Percentiles rank a stretch among this genome's conserved stretches.
phyloP scores from a whole-genome alignment of 768 basidiomycete species.

The Boletus barrowsii region DNA sequence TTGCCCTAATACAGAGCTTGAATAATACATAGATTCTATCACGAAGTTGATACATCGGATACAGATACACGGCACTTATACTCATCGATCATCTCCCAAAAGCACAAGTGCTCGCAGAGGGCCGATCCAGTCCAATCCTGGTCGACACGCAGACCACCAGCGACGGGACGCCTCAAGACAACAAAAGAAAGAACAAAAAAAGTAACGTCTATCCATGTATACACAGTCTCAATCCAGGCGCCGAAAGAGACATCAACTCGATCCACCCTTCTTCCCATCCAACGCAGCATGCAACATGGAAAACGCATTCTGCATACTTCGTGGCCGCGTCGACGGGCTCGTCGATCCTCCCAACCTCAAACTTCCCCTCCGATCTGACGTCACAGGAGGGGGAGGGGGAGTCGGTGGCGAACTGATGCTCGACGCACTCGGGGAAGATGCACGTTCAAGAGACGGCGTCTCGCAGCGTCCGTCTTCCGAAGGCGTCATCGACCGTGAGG shows the following conservation, averaged over 20 bases:
- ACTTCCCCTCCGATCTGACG: constrained; percentile 15
- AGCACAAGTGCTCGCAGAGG: too few relatives aligned
- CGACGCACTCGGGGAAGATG: constrained; percentile 24
- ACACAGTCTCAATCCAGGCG: too few relatives aligned
- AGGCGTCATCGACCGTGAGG: constrained; percentile 14
- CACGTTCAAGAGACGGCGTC: constrained; percentile 24
- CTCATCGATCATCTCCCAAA: too few relatives aligned
- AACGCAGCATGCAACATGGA: constrained; percentile 29
- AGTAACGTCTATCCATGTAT: too few relatives aligned
- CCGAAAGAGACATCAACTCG: background rate
- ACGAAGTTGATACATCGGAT: too few relatives aligned
- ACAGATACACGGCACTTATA: too few relatives aligned
- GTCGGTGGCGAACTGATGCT: constrained; percentile 24
- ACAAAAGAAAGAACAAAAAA: too few relatives aligned
- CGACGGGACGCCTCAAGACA: too few relatives aligned
- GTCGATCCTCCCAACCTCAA: constrained; percentile 17
- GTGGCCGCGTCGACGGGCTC: constrained; percentile 22
- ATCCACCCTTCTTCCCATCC: constrained; percentile 23
- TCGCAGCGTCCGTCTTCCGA: constrained; percentile 36
- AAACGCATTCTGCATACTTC: constrained; percentile 22
- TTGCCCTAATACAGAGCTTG: too few relatives aligned
- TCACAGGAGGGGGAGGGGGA: constrained; percentile 22
- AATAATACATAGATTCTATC: too few relatives aligned
- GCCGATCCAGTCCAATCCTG: too few relatives aligned
- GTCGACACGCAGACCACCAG: too few relatives aligned